These are phyloP conservation scores for Chaetomium strumarium DNA, from an alignment of 2,329 filamentous ascomycete species.

Conservation along the genomic window DNA sequence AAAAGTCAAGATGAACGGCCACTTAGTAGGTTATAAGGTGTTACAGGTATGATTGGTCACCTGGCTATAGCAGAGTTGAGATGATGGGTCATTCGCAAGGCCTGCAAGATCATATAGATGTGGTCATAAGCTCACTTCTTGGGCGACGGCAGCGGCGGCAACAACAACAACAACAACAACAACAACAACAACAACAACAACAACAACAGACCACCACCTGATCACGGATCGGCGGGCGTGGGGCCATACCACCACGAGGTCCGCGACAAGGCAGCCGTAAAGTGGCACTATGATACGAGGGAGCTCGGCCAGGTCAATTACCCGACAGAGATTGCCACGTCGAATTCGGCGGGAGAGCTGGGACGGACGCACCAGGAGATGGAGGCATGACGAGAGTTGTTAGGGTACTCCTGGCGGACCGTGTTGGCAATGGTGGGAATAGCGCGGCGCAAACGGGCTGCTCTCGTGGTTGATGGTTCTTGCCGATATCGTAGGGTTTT, in stretches of 20 bases:
- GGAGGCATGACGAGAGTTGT: neutral
- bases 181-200: no score
- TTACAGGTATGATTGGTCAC: no score
- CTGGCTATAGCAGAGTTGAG: no score
- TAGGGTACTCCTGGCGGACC: neutral
- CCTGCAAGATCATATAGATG: no score
- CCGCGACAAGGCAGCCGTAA: neutral
- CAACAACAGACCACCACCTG: no score
- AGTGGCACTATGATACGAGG: neutral
- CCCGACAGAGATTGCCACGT: slow-evolving; percentile 1
- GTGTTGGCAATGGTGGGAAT: neutral
- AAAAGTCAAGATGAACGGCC: no score
- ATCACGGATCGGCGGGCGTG: neutral
- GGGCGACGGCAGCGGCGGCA: neutral
- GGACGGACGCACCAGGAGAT: slow-evolving; percentile 5
- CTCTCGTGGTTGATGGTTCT: no score
- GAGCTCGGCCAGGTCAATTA: neutral
- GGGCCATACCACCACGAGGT: neutral
- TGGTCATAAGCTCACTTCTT: no score
- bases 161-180: neutral
- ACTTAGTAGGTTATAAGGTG: no score
- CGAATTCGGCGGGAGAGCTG: neutral
- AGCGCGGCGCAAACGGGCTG: no score
- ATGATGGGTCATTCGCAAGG: no score
- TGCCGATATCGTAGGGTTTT: no score